Evolutionary conservation across 2,329 filamentous ascomycete genomes (phyloP).

Genomic region (Aureobasidium namibiae): DNA sequence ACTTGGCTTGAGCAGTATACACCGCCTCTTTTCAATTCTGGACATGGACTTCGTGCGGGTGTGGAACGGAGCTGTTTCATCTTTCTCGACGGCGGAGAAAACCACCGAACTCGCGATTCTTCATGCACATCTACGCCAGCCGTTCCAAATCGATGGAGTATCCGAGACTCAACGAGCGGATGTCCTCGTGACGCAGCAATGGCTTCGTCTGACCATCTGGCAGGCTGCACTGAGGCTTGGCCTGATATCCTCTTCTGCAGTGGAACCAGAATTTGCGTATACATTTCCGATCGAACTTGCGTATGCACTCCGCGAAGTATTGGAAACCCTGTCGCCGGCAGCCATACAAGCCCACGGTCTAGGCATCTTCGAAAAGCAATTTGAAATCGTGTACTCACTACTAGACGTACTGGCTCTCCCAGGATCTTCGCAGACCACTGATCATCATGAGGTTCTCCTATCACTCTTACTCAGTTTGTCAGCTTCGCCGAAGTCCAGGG

Average conservation of each 20-base stretch:
- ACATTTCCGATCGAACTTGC: constrained; percentile 16
- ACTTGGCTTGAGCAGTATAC: constrained; percentile 12
- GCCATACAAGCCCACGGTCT: not conserved
- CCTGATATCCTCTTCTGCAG: constrained; percentile 13
- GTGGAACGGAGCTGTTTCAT: not conserved
- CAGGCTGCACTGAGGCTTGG: constrained; percentile 16
- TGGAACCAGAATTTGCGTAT: constrained; percentile 15
- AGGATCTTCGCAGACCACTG: not conserved
- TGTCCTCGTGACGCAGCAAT: constrained; percentile 17
- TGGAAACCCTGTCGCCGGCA: not conserved
- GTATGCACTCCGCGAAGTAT: not conserved
- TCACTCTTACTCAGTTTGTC: constrained; percentile 14
- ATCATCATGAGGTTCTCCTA: constrained; percentile 16
- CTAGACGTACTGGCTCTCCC: constrained; percentile 16
- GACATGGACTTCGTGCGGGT: constrained; percentile 13
- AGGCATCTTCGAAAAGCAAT: constrained; percentile 17
- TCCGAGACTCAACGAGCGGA: constrained; percentile 17
- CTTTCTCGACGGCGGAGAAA: not conserved
- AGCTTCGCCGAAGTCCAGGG: constrained; percentile 15
- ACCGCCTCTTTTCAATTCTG: constrained; percentile 16
- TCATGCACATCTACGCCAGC: not conserved
- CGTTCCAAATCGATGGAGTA: constrained; percentile 7
- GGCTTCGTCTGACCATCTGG: constrained; percentile 18
- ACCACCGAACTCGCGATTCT: not conserved
- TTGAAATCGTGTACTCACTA: constrained; percentile 17